Evolutionary conservation across 257 asterid genomes (phyloP).

Genomic region (Ehretia macrophylla): DNA sequence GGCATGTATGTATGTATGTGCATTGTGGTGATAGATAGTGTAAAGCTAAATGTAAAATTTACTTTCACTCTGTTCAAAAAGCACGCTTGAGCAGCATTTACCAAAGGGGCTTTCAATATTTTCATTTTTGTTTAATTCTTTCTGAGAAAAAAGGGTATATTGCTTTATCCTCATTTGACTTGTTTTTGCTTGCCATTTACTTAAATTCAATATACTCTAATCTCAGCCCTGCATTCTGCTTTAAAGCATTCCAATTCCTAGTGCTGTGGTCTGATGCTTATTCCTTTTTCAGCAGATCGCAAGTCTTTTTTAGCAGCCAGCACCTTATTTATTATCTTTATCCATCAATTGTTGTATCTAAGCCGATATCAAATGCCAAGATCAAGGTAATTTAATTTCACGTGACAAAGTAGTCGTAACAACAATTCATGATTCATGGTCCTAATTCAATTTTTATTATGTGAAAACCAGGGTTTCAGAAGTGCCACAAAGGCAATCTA

Average conservation of each 20-base stretch:
- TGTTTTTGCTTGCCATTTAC: too few species aligned
- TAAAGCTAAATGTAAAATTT: neutral
- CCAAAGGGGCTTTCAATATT: neutral
- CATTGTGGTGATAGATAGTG: neutral
- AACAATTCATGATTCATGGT: neutral
- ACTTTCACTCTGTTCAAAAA: neutral
- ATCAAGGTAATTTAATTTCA: conserved; percentile 47
- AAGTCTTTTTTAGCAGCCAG: neutral
- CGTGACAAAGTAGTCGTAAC: neutral
- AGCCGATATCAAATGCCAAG: conserved; percentile 53
- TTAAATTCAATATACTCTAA: too few species aligned
- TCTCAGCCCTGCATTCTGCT: too few species aligned
- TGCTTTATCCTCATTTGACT: too few species aligned
- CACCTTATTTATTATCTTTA: too few species aligned
- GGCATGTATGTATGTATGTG: neutral
- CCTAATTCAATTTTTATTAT: conserved; percentile 1
- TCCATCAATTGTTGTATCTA: too few species aligned
- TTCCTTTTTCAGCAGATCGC: neutral
- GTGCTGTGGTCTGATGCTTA: neutral
- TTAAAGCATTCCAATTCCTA: too few species aligned
- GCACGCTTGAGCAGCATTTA: neutral
- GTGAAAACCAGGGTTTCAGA: conserved; percentile 44
- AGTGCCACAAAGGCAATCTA: conserved; percentile 64
- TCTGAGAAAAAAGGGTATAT: too few species aligned
- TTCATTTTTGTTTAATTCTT: too few species aligned